A percentile compares a stretch with the other conserved stretches of the same genome.
Evolutionary conservation across 768 basidiomycete species (phyloP).

Genomic region (Kwoniella europaea): DNA sequence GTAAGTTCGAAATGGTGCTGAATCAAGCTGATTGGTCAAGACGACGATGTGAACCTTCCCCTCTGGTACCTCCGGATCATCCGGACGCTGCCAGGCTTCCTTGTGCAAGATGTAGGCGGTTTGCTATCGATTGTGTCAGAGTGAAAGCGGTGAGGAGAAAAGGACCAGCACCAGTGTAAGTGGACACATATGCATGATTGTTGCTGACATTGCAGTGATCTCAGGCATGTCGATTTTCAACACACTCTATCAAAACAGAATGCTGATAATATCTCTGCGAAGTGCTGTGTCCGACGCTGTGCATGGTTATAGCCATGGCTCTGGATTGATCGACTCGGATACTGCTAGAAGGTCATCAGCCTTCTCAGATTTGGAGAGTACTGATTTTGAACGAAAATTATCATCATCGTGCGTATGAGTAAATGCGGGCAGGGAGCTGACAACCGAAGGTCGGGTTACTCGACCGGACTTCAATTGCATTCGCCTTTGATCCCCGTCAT

Average conservation of each 20-base stretch:
- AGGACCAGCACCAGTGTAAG: constrained; percentile 49
- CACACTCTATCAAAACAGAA: not conserved
- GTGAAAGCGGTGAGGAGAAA: constrained; percentile 37
- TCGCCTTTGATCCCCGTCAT: constrained; percentile 1
- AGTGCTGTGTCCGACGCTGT: constrained; percentile 45
- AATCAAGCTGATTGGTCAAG: constrained; percentile 10
- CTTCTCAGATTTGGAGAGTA: constrained; percentile 6
- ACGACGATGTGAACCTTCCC: constrained; percentile 50
- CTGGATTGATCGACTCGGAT: not conserved
- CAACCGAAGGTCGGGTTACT: constrained; percentile 3
- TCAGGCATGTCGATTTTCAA: constrained; percentile 22
- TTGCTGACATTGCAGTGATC: constrained; percentile 19
- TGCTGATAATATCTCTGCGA: not conserved
- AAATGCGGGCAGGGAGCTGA: not conserved
- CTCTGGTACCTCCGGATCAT: constrained; percentile 45
- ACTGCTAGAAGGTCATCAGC: constrained; percentile 13
- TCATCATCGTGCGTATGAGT: constrained; percentile 13
- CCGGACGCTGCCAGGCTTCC: constrained; percentile 48
- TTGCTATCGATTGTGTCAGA: constrained; percentile 46
- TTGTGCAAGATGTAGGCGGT: constrained; percentile 48
- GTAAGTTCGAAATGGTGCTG: constrained; percentile 22
- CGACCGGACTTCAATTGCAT: constrained; percentile 25
- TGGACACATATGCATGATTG: constrained; percentile 4
- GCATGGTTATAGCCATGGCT: constrained; percentile 28
- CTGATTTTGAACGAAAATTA: constrained; percentile 14